phyloP scores from a whole-genome alignment of 257 asterid genomes.

The Nicotiana sylvestris region DNA sequence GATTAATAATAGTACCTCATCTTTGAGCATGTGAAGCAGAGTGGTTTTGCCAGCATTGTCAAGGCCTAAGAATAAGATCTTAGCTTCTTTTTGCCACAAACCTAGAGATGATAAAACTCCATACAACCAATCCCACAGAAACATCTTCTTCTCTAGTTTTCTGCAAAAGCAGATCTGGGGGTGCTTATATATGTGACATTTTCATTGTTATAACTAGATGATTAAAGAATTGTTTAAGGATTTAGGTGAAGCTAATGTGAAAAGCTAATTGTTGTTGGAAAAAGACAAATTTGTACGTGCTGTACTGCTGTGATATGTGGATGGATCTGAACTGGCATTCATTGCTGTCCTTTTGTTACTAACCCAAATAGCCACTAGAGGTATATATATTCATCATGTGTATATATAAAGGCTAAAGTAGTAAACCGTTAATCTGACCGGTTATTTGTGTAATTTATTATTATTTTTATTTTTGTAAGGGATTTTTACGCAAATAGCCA shows the following conservation, averaged over 20 bases:
- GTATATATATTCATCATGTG: too few species aligned
- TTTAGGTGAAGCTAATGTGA: neutral
- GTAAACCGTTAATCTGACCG: too few species aligned
- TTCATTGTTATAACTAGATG: neutral
- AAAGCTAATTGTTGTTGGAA: neutral
- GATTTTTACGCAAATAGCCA: too few species aligned
- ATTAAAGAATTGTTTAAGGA: slow-evolving; percentile 3
- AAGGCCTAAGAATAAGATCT: slow-evolving; percentile 21
- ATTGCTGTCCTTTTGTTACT: neutral
- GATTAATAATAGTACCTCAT: slow-evolving; percentile 13
- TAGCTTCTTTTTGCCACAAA: slow-evolving; percentile 23
- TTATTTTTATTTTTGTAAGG: too few species aligned
- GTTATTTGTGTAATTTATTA: too few species aligned
- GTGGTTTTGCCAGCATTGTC: slow-evolving; percentile 26
- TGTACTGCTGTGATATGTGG: neutral
- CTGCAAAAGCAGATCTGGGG: neutral
- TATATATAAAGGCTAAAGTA: too few species aligned
- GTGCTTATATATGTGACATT: neutral
- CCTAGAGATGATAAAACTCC: slow-evolving; percentile 22
- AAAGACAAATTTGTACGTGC: neutral
- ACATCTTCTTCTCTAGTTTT: neutral
- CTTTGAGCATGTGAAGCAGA: slow-evolving; percentile 25
- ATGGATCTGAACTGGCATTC: slow-evolving; percentile 8
- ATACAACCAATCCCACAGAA: slow-evolving; percentile 22
- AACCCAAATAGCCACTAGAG: too few species aligned